These are phyloP conservation scores for Telfairia occidentalis DNA, from an alignment of 331 rosid species.

Conservation along the genomic window DNA sequence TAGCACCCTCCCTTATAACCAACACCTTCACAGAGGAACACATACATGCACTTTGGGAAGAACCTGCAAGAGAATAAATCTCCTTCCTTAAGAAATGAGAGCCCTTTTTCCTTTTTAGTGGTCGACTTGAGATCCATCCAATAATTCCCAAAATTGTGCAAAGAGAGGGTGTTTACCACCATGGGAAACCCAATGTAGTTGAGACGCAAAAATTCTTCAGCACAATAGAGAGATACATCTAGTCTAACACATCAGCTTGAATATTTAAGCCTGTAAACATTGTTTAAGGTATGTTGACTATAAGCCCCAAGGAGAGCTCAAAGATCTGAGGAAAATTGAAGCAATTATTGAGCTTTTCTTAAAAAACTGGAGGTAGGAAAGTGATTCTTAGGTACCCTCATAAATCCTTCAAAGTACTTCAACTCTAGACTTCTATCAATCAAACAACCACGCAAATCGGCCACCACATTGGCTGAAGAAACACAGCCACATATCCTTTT, in stretches of 20 bases:
- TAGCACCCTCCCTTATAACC: background rate
- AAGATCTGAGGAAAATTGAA: background rate
- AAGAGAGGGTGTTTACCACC: background rate
- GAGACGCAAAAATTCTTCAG: background rate
- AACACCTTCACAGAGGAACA: background rate
- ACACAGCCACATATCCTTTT: background rate
- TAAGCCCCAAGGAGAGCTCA: background rate
- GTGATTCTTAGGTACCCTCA: background rate
- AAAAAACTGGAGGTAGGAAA: background rate
- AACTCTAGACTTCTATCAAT: background rate
- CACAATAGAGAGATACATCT: background rate
- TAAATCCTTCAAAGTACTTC: background rate
- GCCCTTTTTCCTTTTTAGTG: background rate
- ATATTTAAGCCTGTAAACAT: background rate
- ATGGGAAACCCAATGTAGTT: background rate
- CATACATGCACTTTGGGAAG: background rate
- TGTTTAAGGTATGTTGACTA: background rate
- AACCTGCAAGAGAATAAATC: background rate
- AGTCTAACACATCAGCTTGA: background rate
- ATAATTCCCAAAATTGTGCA: background rate
- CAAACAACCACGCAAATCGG: background rate
- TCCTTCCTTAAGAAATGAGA: background rate
- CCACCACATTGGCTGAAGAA: background rate
- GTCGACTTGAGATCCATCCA: background rate
- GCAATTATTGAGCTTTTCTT: background rate